Conservation (phyloP, 2,329 filamentous ascomycete species). For the Didymosphaeria variabile region DNA sequence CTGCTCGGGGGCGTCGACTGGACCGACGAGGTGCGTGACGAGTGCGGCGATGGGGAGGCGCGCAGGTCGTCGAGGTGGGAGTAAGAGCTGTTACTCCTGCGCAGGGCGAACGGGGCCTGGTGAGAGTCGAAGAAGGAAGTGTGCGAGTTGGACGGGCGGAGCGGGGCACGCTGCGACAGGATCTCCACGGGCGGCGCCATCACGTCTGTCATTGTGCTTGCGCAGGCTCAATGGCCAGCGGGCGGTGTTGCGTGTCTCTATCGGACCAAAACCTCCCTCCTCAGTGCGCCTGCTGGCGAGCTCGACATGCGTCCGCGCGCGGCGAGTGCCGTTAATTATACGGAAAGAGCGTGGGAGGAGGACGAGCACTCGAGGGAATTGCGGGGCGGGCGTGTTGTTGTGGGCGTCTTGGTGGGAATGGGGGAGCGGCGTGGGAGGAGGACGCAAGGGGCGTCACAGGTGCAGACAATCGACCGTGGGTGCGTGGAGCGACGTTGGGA, state of each 20-base stretch:
- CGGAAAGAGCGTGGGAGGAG: constrained; percentile 16
- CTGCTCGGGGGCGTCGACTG: constrained; percentile 71
- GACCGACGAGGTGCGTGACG: constrained; percentile 61
- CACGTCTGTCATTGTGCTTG: constrained; percentile 54
- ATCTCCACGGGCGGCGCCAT: constrained; percentile 54
- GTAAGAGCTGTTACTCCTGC: constrained; percentile 46
- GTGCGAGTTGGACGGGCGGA: constrained; percentile 54
- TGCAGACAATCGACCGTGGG: neutral
- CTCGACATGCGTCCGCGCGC: constrained; percentile 46
- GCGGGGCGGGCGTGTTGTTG: constrained; percentile 9
- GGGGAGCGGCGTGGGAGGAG: constrained; percentile 4
- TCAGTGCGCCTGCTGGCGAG: constrained; percentile 25
- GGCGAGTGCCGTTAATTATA: constrained; percentile 21
- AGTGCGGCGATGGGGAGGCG: constrained; percentile 44
- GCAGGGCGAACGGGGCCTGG: constrained; percentile 35
- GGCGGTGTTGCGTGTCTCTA: constrained; percentile 22
- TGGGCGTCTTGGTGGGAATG: constrained; percentile 4
- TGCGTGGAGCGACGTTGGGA: constrained; percentile 15
- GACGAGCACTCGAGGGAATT: neutral
- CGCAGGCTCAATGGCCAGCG: constrained; percentile 32
- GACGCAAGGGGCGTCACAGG: constrained; percentile 11
- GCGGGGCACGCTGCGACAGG: constrained; percentile 51
- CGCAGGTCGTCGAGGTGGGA: constrained; percentile 51
- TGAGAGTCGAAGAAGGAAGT: constrained; percentile 54
- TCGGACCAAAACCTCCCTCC: constrained; percentile 38